Evolutionary conservation across 805 yeast genomes (phyloP).

Genomic region (Candida insectorum): DNA sequence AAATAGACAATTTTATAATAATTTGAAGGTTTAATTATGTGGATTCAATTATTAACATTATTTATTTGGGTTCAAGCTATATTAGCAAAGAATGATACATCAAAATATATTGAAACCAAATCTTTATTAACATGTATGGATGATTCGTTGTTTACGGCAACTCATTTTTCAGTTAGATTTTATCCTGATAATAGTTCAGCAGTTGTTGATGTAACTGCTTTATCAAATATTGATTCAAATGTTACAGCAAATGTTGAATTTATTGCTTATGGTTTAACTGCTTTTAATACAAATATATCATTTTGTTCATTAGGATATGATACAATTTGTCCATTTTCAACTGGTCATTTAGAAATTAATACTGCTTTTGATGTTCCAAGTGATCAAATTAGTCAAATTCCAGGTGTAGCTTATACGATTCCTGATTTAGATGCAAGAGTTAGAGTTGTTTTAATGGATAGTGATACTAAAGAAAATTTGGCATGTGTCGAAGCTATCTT

Average conservation of each 20-base stretch:
- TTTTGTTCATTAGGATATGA: slow-evolving; percentile 57
- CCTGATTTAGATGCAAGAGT: slow-evolving; percentile 96
- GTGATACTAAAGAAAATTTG: slow-evolving; percentile 44
- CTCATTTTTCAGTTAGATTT: slow-evolving; percentile 72
- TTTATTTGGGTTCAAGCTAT: no score
- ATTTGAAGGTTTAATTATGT: no score
- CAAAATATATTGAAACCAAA: slow-evolving; percentile 43
- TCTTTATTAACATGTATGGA: slow-evolving; percentile 92
- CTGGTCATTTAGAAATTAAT: slow-evolving; percentile 80
- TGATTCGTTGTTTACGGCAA: slow-evolving; percentile 80
- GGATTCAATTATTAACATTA: no score
- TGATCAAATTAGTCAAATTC: slow-evolving; percentile 52
- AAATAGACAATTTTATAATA: no score
- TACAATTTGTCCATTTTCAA: slow-evolving; percentile 73
- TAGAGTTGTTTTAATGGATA: slow-evolving; percentile 60
- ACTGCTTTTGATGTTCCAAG: slow-evolving; percentile 44
- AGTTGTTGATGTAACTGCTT: slow-evolving; percentile 67
- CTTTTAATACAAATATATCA: slow-evolving; percentile 50
- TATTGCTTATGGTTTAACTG: slow-evolving; percentile 77
- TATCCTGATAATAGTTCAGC: slow-evolving; percentile 65
- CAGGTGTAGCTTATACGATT: slow-evolving; percentile 80
- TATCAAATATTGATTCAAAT: slow-evolving; percentile 72
- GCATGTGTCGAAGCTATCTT: slow-evolving; percentile 93
- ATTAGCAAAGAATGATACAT: no score
- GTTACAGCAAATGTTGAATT: slow-evolving; percentile 64